Conservation (phyloP, 371 early-diverging fungal species). For the Circinella umbellata region DNA sequence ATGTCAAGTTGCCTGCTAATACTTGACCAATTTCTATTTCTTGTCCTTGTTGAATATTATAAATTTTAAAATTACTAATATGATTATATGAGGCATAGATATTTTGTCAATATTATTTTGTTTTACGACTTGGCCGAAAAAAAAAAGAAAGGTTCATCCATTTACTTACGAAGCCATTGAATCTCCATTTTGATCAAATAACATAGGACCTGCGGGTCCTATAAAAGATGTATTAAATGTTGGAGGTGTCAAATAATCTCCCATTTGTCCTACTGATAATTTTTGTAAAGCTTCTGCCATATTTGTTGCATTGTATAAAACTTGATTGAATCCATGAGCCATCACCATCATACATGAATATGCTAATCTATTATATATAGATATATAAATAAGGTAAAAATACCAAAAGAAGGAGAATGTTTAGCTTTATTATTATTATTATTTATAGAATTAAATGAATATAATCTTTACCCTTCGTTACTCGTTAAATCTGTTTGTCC, state of each 20-base stretch:
- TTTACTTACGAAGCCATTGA: slow-evolving; percentile 40
- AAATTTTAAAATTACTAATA: slow-evolving; percentile 58
- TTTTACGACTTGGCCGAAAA: too few relatives aligned
- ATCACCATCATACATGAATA: slow-evolving; percentile 63
- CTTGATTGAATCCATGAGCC: slow-evolving; percentile 53
- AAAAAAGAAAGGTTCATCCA: neutral
- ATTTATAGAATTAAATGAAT: neutral
- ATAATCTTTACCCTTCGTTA: slow-evolving; percentile 31
- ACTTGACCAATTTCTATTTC: slow-evolving; percentile 51
- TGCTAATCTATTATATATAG: slow-evolving; percentile 30
- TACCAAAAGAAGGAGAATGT: neutral
- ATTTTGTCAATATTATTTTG: too few relatives aligned
- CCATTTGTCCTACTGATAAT: slow-evolving; percentile 36
- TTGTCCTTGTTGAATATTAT: slow-evolving; percentile 57
- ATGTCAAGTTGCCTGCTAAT: slow-evolving; percentile 50
- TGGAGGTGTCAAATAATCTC: slow-evolving; percentile 33
- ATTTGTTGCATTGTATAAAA: slow-evolving; percentile 37
- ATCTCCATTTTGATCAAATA: slow-evolving; percentile 63
- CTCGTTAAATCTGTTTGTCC: slow-evolving; percentile 38
- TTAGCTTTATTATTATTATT: neutral
- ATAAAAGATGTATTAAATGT: slow-evolving; percentile 56
- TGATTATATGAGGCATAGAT: too few relatives aligned
- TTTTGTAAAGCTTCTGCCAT: slow-evolving; percentile 21
- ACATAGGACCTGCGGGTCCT: slow-evolving; percentile 62
- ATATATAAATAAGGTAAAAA: neutral